Percentiles rank a stretch among this genome's conserved stretches.
These are phyloP conservation scores for Capsicum pubescens DNA, from an alignment of 257 asterid species.

Conservation along the genomic window DNA sequence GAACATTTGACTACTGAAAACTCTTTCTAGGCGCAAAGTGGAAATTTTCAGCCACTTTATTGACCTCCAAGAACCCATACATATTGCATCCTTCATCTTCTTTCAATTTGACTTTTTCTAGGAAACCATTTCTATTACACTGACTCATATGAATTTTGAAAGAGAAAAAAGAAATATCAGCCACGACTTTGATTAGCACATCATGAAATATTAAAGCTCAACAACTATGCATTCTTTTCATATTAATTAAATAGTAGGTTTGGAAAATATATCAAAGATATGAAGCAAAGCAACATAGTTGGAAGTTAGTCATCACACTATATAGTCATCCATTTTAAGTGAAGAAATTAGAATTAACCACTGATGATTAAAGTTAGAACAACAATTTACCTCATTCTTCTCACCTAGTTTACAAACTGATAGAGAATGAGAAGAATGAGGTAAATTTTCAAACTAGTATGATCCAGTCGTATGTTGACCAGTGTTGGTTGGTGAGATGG, in stretches of 20 bases:
- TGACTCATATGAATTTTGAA: constrained; percentile 39
- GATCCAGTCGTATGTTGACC: too few relatives aligned
- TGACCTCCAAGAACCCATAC: constrained; percentile 91
- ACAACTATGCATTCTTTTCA: neutral
- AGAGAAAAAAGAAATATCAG: constrained; percentile 26
- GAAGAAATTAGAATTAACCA: neutral
- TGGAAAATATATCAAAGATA: neutral
- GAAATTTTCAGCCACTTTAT: constrained; percentile 93
- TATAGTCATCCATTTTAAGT: neutral
- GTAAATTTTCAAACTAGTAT: too few relatives aligned
- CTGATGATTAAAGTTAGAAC: neutral
- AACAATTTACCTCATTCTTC: too few relatives aligned
- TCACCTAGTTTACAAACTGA: too few relatives aligned
- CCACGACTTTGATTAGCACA: neutral
- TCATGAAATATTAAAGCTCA: constrained; percentile 7
- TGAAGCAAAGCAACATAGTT: neutral
- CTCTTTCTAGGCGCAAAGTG: constrained; percentile 99
- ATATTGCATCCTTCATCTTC: constrained; percentile 96
- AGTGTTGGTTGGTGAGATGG: too few relatives aligned
- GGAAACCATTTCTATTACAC: constrained; percentile 99
- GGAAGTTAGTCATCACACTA: neutral
- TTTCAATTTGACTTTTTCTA: constrained; percentile 86
- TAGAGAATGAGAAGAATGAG: too few relatives aligned
- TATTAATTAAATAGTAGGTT: constrained; percentile 18
- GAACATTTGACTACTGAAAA: constrained; percentile 86